Evolutionary conservation across 371 early-diverging fungal genomes (phyloP).

Genomic region (Mortierella polycephala): DNA sequence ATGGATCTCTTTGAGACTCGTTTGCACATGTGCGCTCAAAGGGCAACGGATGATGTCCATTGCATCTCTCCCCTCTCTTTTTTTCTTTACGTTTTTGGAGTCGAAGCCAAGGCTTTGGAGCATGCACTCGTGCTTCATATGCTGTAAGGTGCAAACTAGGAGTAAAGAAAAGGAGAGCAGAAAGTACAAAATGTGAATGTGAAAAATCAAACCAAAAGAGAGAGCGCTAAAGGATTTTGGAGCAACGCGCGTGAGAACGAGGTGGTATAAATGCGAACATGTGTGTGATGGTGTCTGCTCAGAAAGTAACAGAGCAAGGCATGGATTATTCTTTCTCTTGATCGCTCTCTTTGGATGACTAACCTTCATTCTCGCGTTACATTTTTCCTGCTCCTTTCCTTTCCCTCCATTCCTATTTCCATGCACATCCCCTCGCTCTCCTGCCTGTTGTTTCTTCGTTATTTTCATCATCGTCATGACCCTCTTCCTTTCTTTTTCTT

Average conservation of each 20-base stretch:
- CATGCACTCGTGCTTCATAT: too few species aligned
- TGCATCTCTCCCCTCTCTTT: not conserved
- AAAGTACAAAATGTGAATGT: not conserved
- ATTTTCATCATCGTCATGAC: not conserved
- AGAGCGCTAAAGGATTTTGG: not conserved
- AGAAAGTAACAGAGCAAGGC: not conserved
- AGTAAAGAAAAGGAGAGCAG: not conserved
- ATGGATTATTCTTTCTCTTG: not conserved
- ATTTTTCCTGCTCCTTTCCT: not conserved
- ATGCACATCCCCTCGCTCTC: not conserved
- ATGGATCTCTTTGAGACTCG: too few species aligned
- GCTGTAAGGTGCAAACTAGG: not conserved
- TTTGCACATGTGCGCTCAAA: too few species aligned
- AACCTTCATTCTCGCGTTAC: not conserved
- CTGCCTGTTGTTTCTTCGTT: not conserved
- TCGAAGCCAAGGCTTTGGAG: too few species aligned
- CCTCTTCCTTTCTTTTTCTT: not conserved
- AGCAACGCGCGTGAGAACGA: not conserved
- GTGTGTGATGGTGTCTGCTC: not conserved
- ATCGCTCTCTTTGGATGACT: not conserved
- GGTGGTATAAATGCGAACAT: not conserved
- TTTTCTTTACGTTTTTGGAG: too few species aligned
- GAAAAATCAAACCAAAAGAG: not conserved
- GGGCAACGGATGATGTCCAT: too few species aligned
- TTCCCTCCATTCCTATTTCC: not conserved